Evolutionary conservation across 1,284 basidiomycete genomes (phyloP).

Genomic region (Wolfiporia cocos): DNA sequence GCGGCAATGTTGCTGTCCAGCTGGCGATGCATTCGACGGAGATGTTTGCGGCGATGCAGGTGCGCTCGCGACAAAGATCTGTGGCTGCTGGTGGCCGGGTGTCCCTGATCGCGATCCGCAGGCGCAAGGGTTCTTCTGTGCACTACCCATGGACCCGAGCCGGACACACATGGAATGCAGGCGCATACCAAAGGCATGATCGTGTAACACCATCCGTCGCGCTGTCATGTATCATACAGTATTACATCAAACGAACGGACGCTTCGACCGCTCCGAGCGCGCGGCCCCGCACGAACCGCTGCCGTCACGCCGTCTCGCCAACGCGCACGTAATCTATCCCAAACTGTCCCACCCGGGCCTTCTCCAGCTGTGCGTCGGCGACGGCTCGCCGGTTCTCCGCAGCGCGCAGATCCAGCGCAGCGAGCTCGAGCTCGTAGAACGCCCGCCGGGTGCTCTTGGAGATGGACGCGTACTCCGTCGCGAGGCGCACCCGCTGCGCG

Average conservation of each 20-base stretch:
- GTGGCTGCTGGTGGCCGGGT: slow-evolving; percentile 4
- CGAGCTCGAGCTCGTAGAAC: slow-evolving; percentile 53
- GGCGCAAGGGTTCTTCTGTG: slow-evolving; percentile 70
- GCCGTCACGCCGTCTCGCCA: neutral
- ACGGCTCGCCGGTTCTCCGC: slow-evolving; percentile 50
- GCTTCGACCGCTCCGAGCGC: too few species aligned
- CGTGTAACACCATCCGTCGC: neutral
- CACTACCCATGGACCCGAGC: slow-evolving; percentile 65
- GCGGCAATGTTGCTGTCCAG: slow-evolving; percentile 27
- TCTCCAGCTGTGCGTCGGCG: slow-evolving; percentile 52
- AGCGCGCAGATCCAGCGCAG: slow-evolving; percentile 49
- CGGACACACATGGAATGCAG: slow-evolving; percentile 74
- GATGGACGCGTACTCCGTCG: slow-evolving; percentile 35
- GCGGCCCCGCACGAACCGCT: neutral
- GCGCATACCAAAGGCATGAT: slow-evolving; percentile 45
- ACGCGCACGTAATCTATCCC: slow-evolving; percentile 42
- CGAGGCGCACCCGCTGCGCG: slow-evolving; percentile 32
- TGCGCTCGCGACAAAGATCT: slow-evolving; percentile 23
- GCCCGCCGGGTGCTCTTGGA: slow-evolving; percentile 41
- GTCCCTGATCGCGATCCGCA: slow-evolving; percentile 19
- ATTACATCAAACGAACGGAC: neutral
- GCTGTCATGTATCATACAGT: neutral
- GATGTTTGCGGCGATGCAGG: slow-evolving; percentile 78
- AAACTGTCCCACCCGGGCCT: slow-evolving; percentile 49
- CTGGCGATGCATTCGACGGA: slow-evolving; percentile 62